These are phyloP conservation scores for Melanomma pulvis-pyrius DNA, from an alignment of 495 filamentous ascomycete genomes.

Conservation along the genomic window DNA sequence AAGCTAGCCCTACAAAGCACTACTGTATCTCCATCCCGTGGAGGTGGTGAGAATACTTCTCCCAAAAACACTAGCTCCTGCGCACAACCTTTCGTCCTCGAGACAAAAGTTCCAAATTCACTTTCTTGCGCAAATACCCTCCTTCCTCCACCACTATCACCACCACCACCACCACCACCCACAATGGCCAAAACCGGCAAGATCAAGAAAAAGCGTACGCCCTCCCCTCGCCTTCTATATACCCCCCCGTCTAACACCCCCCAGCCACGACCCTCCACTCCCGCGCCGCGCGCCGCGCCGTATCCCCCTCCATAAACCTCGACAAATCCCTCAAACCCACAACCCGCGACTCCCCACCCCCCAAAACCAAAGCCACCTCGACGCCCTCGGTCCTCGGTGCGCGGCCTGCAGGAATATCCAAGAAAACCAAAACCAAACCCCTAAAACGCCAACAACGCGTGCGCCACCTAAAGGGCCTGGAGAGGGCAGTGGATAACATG, in stretches of 20 bases:
- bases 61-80: no score
- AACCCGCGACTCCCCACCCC: constrained; percentile 2
- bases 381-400: constrained; percentile 64
- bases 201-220: constrained; percentile 33
- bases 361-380: constrained; percentile 47
- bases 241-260: constrained; percentile 41
- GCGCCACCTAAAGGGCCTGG: constrained; percentile 71
- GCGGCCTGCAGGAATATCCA: constrained; percentile 66
- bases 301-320: constrained; percentile 69
- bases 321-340: constrained; percentile 73
- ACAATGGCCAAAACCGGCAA: constrained; percentile 40
- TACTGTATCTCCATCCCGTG: no score
- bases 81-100: no score
- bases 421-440: constrained; percentile 61
- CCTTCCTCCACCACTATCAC: not conserved
- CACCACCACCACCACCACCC: not conserved
- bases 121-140: no score
- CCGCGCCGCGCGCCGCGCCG: constrained; percentile 71
- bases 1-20: no score
- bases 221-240: not conserved
- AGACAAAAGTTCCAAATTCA: no score
- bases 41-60: no score
- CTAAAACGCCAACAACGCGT: constrained; percentile 65
- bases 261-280: constrained; percentile 61
- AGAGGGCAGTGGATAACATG: constrained; percentile 69